phyloP scores from a whole-genome alignment of 2,329 filamentous ascomycete species.

The Aureobasidium sp. region DNA sequence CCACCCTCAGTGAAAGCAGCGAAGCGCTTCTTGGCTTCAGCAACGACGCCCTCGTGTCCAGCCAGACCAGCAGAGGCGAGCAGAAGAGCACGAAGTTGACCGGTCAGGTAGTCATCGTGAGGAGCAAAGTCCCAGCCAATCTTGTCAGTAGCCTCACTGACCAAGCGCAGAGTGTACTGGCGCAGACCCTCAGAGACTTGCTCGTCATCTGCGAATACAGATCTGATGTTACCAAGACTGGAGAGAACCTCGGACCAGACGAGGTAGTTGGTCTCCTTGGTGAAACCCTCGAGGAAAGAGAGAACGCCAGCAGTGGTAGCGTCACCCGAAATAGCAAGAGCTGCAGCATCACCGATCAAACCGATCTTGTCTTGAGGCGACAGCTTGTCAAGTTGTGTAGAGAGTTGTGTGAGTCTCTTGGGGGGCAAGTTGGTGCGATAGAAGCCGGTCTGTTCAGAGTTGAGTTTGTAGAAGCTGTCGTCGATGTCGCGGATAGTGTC shows the following conservation, averaged over 20 bases:
- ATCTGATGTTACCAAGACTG: conserved; percentile 68
- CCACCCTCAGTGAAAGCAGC: conserved; percentile 65
- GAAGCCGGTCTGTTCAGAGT: conserved; percentile 80
- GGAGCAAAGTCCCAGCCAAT: conserved; percentile 80
- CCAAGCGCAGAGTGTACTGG: conserved; percentile 70
- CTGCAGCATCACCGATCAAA: conserved; percentile 80
- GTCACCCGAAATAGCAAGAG: conserved; percentile 80
- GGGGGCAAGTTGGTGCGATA: conserved; percentile 92
- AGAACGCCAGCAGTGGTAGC: conserved; percentile 75
- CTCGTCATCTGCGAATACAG: conserved; percentile 75
- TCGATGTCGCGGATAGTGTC: conserved; percentile 69
- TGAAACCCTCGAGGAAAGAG: conserved; percentile 77
- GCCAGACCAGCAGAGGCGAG: conserved; percentile 67
- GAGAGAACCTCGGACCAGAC: conserved; percentile 84
- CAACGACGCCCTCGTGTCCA: conserved; percentile 63
- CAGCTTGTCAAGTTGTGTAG: conserved; percentile 66
- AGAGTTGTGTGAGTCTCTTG: conserved; percentile 72
- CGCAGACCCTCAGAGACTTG: conserved; percentile 65
- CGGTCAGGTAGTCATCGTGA: conserved; percentile 72
- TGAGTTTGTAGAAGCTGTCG: conserved; percentile 85
- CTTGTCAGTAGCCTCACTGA: conserved; percentile 65
- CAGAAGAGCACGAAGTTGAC: conserved; percentile 75
- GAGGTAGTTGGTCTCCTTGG: conserved; percentile 72
- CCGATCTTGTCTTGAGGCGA: conserved; percentile 87
- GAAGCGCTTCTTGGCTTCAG: conserved; percentile 74